Evolutionary conservation across 2,329 filamentous ascomycete genomes (phyloP).

Genomic region (Colletotrichum tropicicola): DNA sequence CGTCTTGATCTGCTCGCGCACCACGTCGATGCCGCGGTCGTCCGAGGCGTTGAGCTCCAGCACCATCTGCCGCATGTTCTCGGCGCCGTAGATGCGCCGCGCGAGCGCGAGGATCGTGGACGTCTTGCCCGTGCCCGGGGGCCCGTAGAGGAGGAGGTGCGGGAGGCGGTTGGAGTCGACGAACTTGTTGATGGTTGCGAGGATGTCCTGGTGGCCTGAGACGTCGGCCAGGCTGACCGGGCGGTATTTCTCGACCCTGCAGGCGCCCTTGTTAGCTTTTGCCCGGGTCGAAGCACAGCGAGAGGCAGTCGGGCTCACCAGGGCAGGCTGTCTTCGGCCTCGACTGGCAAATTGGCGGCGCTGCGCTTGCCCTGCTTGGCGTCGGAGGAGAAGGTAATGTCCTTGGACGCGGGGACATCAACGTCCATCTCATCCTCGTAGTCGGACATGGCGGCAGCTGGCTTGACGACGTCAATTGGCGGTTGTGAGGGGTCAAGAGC

Average conservation of each 20-base stretch:
- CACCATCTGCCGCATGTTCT: conserved; percentile 98
- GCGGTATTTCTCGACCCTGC: conserved; percentile 95
- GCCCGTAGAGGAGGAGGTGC: conserved; percentile 95
- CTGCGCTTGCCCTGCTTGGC: conserved; percentile 89
- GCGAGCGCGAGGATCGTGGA: conserved; percentile 95
- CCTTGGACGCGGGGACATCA: conserved; percentile 58
- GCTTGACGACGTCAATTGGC: background rate
- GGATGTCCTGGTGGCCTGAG: conserved; percentile 95
- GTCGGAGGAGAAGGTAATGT: conserved; percentile 76
- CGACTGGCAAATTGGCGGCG: conserved; percentile 90
- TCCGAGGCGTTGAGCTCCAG: conserved; percentile 97
- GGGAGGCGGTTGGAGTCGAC: conserved; percentile 93
- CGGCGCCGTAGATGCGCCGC: conserved; percentile 87
- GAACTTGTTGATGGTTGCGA: conserved; percentile 97
- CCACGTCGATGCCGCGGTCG: conserved; percentile 96
- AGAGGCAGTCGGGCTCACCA: conserved; percentile 66
- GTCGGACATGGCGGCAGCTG: conserved; percentile 60
- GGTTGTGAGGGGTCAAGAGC: background rate
- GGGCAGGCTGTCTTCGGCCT: conserved; percentile 92
- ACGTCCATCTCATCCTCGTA: conserved; percentile 70
- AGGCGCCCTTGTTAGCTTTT: background rate
- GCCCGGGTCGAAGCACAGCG: background rate
- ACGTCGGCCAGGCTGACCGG: conserved; percentile 90
- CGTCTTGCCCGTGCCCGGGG: conserved; percentile 96
- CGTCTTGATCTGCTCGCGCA: conserved; percentile 98